phyloP scores from a whole-genome alignment of 768 basidiomycete genomes.

The Lactarius akahatsu region DNA sequence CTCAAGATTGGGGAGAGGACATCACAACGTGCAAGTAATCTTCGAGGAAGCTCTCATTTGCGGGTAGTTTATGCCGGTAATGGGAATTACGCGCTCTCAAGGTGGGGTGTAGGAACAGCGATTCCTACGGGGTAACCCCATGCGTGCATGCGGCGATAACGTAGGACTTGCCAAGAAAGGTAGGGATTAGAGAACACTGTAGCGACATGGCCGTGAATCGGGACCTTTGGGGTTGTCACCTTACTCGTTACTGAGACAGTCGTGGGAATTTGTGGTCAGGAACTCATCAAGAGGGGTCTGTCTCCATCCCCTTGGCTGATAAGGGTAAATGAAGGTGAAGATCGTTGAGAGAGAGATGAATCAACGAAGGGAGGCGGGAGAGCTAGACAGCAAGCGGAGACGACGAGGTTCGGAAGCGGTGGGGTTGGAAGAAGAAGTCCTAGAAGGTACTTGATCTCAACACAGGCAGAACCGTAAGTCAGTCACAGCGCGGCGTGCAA shows the following conservation, averaged over 20 bases:
- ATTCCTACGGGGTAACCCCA: slow-evolving; percentile 11
- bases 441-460: neutral
- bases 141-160: slow-evolving; percentile 23
- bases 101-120: slow-evolving; percentile 13
- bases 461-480: neutral
- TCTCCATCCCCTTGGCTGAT: neutral
- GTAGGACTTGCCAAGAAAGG: slow-evolving; percentile 14
- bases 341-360: neutral
- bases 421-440: slow-evolving; percentile 7
- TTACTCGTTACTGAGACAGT: slow-evolving; percentile 4
- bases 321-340: neutral
- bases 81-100: slow-evolving; percentile 4
- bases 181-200: slow-evolving; percentile 12
- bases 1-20: slow-evolving; percentile 5
- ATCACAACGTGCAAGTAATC: slow-evolving; percentile 25
- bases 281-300: neutral
- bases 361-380: neutral
- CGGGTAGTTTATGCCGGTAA: slow-evolving; percentile 12
- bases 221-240: slow-evolving; percentile 13
- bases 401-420: slow-evolving; percentile 27
- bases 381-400: slow-evolving; percentile 10
- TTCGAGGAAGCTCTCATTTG: slow-evolving; percentile 20
- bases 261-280: neutral
- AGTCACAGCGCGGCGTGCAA: neutral
- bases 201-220: slow-evolving; percentile 26